Percentiles rank a stretch among this genome's conserved stretches.
phyloP scores from a whole-genome alignment of 768 basidiomycete species.

The Daedaleopsis sinensis region DNA sequence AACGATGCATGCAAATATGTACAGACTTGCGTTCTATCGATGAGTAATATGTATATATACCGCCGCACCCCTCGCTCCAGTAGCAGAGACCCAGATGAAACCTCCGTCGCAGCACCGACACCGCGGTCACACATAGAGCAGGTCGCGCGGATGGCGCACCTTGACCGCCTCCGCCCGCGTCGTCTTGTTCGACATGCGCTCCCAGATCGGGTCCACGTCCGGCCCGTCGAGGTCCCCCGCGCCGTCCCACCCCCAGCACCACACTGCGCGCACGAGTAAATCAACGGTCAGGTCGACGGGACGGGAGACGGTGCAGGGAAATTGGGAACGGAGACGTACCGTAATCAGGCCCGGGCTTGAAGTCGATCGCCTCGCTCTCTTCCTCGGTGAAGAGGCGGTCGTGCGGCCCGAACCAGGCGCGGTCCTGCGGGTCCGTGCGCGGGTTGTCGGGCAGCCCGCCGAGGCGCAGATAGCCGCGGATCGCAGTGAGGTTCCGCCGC shows the following conservation, averaged over 20 bases:
- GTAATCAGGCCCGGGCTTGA: slow-evolving; percentile 79
- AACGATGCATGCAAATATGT: slow-evolving; percentile 11
- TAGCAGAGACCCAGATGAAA: too few relatives aligned
- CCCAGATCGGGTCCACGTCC: slow-evolving; percentile 98
- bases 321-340: slow-evolving; percentile 54
- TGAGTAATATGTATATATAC: not conserved
- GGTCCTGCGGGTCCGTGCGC: slow-evolving; percentile 94
- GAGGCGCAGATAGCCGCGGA: slow-evolving; percentile 90
- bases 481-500: slow-evolving; percentile 91
- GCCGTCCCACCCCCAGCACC: slow-evolving; percentile 99
- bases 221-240: slow-evolving; percentile 98
- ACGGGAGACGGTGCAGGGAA: slow-evolving; percentile 1
- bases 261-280: slow-evolving; percentile 55
- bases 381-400: slow-evolving; percentile 92
- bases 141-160: slow-evolving; percentile 62
- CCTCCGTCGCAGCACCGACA: not conserved
- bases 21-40: slow-evolving; percentile 14
- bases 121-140: slow-evolving; percentile 14
- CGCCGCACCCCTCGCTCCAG: not conserved
- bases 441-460: slow-evolving; percentile 98
- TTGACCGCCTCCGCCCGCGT: slow-evolving; percentile 58
- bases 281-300: slow-evolving; percentile 1
- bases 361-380: slow-evolving; percentile 77
- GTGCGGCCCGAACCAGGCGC: slow-evolving; percentile 98
- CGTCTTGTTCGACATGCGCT: slow-evolving; percentile 72